Conservation (phyloP, 352 stramenopile genomes). For the Phytopythium vexans region DNA sequence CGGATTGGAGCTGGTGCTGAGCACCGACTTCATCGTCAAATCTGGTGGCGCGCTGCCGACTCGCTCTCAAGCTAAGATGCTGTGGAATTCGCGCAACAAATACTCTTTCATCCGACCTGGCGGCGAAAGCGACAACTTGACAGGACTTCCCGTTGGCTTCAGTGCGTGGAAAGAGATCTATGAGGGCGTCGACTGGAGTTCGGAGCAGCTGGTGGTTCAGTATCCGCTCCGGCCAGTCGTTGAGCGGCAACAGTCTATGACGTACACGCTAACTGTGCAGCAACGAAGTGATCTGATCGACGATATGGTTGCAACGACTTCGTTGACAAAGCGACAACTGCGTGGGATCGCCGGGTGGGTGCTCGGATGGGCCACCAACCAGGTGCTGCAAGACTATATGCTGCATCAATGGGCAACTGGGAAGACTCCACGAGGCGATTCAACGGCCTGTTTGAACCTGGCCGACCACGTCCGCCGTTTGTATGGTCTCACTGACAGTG, state of each 20-base stretch:
- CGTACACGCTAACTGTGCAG: slow-evolving; percentile 13
- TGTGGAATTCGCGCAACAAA: slow-evolving; percentile 34
- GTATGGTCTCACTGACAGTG: slow-evolving; percentile 17
- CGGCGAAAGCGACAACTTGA: slow-evolving; percentile 4
- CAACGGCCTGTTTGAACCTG: slow-evolving; percentile 18
- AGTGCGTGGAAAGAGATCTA: slow-evolving; percentile 59
- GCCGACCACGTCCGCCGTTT: slow-evolving; percentile 19
- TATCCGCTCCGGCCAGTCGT: slow-evolving; percentile 31
- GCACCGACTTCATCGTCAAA: slow-evolving; percentile 14
- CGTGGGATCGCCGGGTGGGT: slow-evolving; percentile 45
- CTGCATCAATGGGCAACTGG: slow-evolving; percentile 47
- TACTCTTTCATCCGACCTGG: slow-evolving; percentile 42
- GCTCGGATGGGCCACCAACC: slow-evolving; percentile 40
- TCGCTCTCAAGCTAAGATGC: slow-evolving; percentile 30
- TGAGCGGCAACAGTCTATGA: slow-evolving; percentile 9
- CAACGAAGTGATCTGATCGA: slow-evolving; percentile 23
- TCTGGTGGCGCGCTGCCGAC: slow-evolving; percentile 17
- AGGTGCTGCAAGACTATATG: slow-evolving; percentile 40
- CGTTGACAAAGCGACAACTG: slow-evolving; percentile 34
- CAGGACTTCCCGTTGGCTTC: slow-evolving; percentile 43
- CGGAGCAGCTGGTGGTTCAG: slow-evolving; percentile 32
- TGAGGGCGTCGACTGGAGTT: slow-evolving; percentile 48
- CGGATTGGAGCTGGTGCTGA: slow-evolving; percentile 55
- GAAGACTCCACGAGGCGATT: slow-evolving; percentile 34
- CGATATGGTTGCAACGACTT: slow-evolving; percentile 24